Evolutionary conservation across 2,329 filamentous ascomycete species (phyloP).

Genomic region (Teratosphaeriaceae sp.): DNA sequence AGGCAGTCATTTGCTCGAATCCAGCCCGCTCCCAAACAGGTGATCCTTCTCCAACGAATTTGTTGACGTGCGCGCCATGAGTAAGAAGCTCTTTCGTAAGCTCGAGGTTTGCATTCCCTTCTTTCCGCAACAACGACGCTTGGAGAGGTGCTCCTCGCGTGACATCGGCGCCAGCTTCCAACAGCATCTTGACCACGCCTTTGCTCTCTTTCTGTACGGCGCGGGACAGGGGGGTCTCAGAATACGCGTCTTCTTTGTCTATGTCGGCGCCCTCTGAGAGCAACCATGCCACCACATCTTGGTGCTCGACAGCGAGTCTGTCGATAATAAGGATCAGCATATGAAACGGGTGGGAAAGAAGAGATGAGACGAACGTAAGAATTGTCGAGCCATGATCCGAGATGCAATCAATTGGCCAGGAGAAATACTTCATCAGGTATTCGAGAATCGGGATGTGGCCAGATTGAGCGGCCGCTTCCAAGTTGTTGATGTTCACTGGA

Average conservation of each 20-base stretch:
- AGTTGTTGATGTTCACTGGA: neutral
- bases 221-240: conserved; percentile 3
- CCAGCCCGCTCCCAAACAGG: neutral
- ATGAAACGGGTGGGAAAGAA: neutral
- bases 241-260: conserved; percentile 4
- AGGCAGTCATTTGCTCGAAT: conserved; percentile 4
- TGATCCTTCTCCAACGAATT: conserved; percentile 2
- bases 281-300: conserved; percentile 3
- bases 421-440: conserved; percentile 2
- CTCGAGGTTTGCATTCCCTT: conserved; percentile 3
- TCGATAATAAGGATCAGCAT: conserved; percentile 1
- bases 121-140: conserved; percentile 5
- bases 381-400: conserved; percentile 2
- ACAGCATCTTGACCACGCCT: conserved; percentile 1
- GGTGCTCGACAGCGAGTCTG: conserved; percentile 3
- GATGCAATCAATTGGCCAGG: conserved; percentile 2
- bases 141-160: conserved; percentile 4
- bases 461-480: conserved; percentile 4
- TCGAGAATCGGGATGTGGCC: conserved; percentile 1
- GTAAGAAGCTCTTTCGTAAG: conserved; percentile 4
- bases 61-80: conserved; percentile 3
- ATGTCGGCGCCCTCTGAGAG: conserved; percentile 2
- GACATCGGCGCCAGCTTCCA: conserved; percentile 4
- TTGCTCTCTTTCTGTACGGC: neutral
- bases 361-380: conserved; percentile 2